These are phyloP conservation scores for Cytidiella melzeri DNA, from an alignment of 768 basidiomycete species.

Conservation along the genomic window DNA sequence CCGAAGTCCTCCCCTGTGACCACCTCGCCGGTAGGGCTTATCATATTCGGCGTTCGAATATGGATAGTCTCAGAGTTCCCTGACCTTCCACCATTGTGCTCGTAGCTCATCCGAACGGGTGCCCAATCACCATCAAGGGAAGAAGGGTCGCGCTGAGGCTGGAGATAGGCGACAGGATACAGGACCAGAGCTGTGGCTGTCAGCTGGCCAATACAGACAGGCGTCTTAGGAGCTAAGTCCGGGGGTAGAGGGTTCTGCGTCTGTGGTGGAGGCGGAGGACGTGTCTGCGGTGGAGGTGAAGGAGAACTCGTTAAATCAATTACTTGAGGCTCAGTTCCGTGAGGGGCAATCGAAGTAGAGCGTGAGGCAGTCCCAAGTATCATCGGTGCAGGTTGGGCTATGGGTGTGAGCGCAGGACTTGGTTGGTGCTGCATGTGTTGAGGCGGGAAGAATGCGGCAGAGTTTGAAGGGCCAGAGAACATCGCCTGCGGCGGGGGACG, in stretches of 20 bases:
- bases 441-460: conserved; percentile 25
- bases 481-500: conserved; percentile 21
- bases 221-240: conserved; percentile 71
- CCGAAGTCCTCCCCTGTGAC: conserved; percentile 65
- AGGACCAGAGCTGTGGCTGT: conserved; percentile 78
- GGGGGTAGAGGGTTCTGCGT: conserved; percentile 34
- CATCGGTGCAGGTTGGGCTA: neutral
- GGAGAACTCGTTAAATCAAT: conserved; percentile 57
- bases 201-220: conserved; percentile 84
- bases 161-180: conserved; percentile 72
- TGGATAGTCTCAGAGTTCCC: conserved; percentile 67
- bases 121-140: conserved; percentile 54
- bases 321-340: conserved; percentile 37
- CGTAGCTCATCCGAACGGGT: conserved; percentile 63
- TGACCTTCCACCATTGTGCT: conserved; percentile 48
- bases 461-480: conserved; percentile 42
- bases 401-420: neutral
- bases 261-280: conserved; percentile 11
- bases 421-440: neutral
- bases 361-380: neutral
- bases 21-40: conserved; percentile 46
- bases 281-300: conserved; percentile 19
- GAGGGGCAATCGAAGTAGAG: conserved; percentile 4
- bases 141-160: conserved; percentile 31
- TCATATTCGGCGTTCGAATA: conserved; percentile 58